Percentiles rank a stretch among this genome's conserved stretches.
Conservation (phyloP, 2,329 filamentous ascomycete genomes). For the Sporothrix curviconia region DNA sequence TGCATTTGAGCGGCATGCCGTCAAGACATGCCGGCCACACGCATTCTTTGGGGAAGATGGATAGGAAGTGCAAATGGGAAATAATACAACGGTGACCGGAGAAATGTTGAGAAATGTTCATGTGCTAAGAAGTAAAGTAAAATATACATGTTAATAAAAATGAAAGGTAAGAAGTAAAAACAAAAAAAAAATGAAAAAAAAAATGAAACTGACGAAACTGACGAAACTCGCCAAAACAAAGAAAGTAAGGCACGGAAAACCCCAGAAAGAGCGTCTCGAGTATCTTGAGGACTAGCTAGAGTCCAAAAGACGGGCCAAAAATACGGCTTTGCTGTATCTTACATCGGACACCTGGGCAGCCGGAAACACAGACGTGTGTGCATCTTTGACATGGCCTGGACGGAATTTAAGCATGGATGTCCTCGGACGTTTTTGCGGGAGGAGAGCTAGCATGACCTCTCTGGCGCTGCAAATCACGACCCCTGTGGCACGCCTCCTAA, state of each 20-base stretch:
- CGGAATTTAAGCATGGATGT: conserved; percentile 1
- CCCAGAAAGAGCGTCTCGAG: too few species aligned
- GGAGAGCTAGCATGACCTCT: not conserved
- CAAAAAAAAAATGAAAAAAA: too few species aligned
- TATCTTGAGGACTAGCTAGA: too few species aligned
- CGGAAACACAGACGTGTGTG: not conserved
- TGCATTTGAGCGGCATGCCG: not conserved
- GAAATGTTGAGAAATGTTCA: not conserved
- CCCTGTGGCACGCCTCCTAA: not conserved
- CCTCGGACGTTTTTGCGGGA: not conserved
- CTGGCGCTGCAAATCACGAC: not conserved
- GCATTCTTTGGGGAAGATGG: not conserved
- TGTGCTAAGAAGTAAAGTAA: not conserved
- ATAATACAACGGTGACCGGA: not conserved
- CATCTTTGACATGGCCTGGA: too few species aligned
- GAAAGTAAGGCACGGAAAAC: too few species aligned
- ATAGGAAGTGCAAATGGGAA: not conserved
- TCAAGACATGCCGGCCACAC: not conserved
- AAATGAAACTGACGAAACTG: too few species aligned
- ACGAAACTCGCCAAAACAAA: too few species aligned
- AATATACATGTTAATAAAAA: not conserved
- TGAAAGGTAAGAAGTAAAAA: too few species aligned
- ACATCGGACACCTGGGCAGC: not conserved
- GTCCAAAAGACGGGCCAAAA: too few species aligned
- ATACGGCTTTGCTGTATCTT: too few species aligned